Percentiles rank a stretch among this genome's conserved stretches.
phyloP scores from a whole-genome alignment of 2,329 filamentous ascomycete genomes.

The Fusarium liriodendri region DNA sequence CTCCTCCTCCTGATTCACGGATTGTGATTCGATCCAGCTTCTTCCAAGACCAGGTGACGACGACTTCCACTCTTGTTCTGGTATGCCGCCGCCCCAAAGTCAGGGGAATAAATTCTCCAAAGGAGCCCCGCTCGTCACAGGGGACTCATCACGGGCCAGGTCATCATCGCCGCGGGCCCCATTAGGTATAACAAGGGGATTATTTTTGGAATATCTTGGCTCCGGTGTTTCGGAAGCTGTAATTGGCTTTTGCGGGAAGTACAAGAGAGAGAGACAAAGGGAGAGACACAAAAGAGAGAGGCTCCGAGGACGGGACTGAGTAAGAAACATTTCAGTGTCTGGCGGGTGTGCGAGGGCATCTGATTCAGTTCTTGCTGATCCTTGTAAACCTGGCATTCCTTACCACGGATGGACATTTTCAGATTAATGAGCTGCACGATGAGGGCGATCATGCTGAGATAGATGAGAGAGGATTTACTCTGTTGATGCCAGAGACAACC shows the following conservation, averaged over 20 bases:
- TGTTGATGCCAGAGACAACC: not conserved
- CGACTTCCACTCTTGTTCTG: constrained; percentile 1
- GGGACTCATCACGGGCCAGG: constrained; percentile 14
- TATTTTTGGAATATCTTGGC: constrained; percentile 35
- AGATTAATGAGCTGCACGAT: constrained; percentile 5
- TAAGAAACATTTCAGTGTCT: constrained; percentile 8
- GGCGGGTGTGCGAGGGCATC: not conserved
- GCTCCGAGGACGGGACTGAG: not conserved
- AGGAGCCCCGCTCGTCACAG: constrained; percentile 18
- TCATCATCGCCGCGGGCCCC: not conserved
- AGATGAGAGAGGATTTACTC: not conserved
- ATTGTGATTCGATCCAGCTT: not conserved
- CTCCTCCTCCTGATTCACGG: not conserved
- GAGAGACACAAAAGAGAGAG: constrained; percentile 6
- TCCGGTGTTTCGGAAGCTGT: constrained; percentile 14
- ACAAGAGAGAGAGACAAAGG: not conserved
- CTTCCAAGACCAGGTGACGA: not conserved
- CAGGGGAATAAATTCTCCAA: constrained; percentile 2
- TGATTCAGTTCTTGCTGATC: constrained; percentile 17
- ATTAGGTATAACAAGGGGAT: not conserved
- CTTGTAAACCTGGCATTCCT: constrained; percentile 6
- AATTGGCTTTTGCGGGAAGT: not conserved
- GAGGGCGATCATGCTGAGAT: constrained; percentile 1
- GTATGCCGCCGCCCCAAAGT: not conserved
- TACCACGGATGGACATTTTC: not conserved